These are phyloP conservation scores for Fusarium sp. DNA, from an alignment of 2,329 filamentous ascomycete genomes.

Conservation along the genomic window DNA sequence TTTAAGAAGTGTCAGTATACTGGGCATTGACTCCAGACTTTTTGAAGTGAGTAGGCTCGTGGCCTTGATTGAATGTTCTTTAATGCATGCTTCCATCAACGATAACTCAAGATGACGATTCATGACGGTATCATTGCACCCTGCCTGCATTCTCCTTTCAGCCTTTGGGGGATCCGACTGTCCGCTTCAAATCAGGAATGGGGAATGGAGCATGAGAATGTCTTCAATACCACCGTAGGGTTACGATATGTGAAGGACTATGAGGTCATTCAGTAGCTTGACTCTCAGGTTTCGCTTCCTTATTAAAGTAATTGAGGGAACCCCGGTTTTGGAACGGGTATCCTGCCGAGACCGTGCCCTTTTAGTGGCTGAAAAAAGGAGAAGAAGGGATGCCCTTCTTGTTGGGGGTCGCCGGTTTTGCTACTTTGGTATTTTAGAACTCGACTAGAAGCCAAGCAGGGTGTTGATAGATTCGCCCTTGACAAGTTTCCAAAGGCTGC, in stretches of 20 bases:
- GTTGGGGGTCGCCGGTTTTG: neutral
- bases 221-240: neutral
- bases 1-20: neutral
- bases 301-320: neutral
- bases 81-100: neutral
- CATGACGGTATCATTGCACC: slow-evolving; percentile 5
- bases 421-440: neutral
- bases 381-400: neutral
- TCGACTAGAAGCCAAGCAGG: neutral
- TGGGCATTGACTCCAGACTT: neutral
- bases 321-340: neutral
- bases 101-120: slow-evolving; percentile 16
- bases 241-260: neutral
- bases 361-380: neutral
- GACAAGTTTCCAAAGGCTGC: neutral
- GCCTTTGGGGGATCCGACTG: neutral
- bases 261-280: neutral
- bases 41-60: neutral
- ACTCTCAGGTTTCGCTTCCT: neutral
- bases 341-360: slow-evolving; percentile 3
- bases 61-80: neutral
- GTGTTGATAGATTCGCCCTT: neutral
- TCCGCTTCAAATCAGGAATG: neutral
- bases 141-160: neutral
- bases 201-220: neutral